Evolutionary conservation across 805 yeast genomes (phyloP), one percentile per base, ranked within the genome.

Genomic region (Candida maesae): DNA sequence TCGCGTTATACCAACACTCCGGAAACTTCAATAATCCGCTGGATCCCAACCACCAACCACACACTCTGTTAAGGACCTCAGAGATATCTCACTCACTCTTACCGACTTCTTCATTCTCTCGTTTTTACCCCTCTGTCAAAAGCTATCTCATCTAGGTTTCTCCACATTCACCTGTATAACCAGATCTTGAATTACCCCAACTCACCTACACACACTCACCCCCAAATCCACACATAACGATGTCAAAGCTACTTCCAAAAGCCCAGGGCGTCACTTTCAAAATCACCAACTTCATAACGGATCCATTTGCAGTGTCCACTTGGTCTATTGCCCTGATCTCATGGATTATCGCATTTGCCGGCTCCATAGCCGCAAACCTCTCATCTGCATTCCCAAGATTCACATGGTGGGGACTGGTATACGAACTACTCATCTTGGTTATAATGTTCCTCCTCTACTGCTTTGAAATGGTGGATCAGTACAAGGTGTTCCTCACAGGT

Each of bases 321-420:
- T 68, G 85, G 28, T 78, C 89, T 1, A 77, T 90, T 38, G 83
- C 89, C 1, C 49, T 73, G 3, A 70, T 88, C 19, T 78, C 95
- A 13, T 91, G 98, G 98, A 68, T 88, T 44, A 76, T 93, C 37
- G 86, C 95, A 9, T 72, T 93, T 40, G 95, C 84, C 2, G 97
- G 97, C 2, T 85, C 95, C 13, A 79, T 85, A 15, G 79, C 84
- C 1, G 60, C 78, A 6, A 70, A 69, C 14, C 15, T 47, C 5
- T 40, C 58, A 14, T 61, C 64, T 13, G 50, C 63, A 6, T 87
- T 83, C 58, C 96, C 97, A 1, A 76, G 78, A 49, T 84, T 91
- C 63, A 78, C 93, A 4, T 91, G 99, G 99, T 93, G 99, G 99
- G 95, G 95, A 2, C 62, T 93, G 6, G 90, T 84, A 2, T 93